Evolutionary conservation across 805 yeast genomes (phyloP), one percentile per base, ranked within the genome.

Genomic region (Candida methanosorbosa): DNA sequence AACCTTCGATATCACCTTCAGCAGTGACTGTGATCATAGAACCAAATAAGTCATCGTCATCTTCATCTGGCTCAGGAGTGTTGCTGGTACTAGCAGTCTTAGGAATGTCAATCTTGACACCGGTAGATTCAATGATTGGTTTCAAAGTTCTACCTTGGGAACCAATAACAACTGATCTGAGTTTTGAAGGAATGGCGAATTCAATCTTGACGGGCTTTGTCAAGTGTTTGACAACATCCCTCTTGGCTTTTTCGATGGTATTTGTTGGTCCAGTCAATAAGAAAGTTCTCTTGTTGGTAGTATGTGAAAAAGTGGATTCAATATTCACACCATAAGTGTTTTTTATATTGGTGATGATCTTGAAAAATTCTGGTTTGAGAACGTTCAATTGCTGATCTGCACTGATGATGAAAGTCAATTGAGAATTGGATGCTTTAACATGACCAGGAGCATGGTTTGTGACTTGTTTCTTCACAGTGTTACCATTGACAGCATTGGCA

Each of bases 1-100:
- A 82, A 36, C 95, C 87, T 53, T 83, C 94, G 40, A 73, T 70
- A 52, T 87, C 94, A 61, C 97, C 97, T 40, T 75, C 81, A 37
- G 88, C 64, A 19, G 75, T 61, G 36, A 88, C 79, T 23, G 66
- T 63, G 22, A 81, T 67, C n/a, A 72, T 54, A 32, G 66, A 73
- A 25, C 79, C 79, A 48, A 72, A 74, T 34, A 75, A 56, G 42
- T 78, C 85, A 38, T 72, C 80, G 22, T 71, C 78, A 28, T 48
- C 54, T 16, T 6, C 27, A 21, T 54, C 68, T 20, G 52, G 52
- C 14, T 44, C 44, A 27, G 53, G 39, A 9, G 44, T 45, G 45
- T 25, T 9, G 23, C 11, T 21, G 8, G 23, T 9, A 21, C 13
- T 13, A 20, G 40, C 34, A 3, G 35, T 27, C 31, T 46, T 58